Conservation (phyloP, 441 rosid genomes). For the Flueggea neowawraea region DNA sequence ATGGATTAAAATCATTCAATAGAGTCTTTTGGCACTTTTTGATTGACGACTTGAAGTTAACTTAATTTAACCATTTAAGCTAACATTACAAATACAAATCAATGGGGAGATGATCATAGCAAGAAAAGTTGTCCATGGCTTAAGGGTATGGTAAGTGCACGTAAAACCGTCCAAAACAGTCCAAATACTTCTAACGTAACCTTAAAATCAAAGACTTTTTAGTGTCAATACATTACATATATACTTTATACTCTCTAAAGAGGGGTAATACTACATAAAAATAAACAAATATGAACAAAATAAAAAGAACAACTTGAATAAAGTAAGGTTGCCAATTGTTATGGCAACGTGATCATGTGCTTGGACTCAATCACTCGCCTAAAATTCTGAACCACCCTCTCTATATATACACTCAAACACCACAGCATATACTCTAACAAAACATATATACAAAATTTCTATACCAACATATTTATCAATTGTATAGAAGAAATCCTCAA, state of each 20-base stretch:
- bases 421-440: neutral
- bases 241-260: no score
- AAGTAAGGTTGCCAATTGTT: neutral
- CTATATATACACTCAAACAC: slow-evolving; percentile 5
- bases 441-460: neutral
- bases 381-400: slow-evolving; percentile 7
- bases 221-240: no score
- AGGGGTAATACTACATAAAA: no score
- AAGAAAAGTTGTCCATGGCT: slow-evolving; percentile 33
- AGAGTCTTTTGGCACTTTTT: no score
- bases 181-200: no score
- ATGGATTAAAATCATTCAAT: no score
- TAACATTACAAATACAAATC: neutral
- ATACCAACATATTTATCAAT: neutral
- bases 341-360: slow-evolving; percentile 20
- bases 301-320: neutral
- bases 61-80: no score
- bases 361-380: slow-evolving; percentile 24
- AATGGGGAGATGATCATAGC: slow-evolving; percentile 15
- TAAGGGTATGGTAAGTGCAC: slow-evolving; percentile 38
- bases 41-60: no score
- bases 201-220: no score
- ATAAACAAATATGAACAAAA: no score
- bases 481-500: no score
- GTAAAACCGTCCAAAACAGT: no score